Conservation (phyloP, 2,329 filamentous ascomycete species). For the Colletotrichum musae region DNA sequence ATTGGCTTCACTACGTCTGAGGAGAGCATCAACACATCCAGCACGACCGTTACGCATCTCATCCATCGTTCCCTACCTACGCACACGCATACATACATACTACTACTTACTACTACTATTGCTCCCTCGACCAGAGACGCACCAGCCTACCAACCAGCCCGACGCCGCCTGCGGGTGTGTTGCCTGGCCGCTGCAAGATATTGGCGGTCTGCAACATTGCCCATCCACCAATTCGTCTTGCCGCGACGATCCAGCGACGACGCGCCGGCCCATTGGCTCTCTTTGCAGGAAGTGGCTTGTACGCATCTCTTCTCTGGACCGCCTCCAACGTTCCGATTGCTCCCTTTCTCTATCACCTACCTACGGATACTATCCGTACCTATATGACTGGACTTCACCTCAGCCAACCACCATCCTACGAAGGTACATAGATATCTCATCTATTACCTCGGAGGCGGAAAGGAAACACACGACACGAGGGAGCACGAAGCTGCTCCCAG, state of each 20-base stretch:
- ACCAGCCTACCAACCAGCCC: background rate
- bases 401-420: background rate
- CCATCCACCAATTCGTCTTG: slow-evolving; percentile 30
- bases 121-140: background rate
- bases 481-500: background rate
- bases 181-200: slow-evolving; percentile 34
- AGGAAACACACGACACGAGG: background rate
- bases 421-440: no score
- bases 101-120: background rate
- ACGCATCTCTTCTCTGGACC: slow-evolving; percentile 19
- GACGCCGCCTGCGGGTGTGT: slow-evolving; percentile 11
- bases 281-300: slow-evolving; percentile 37
- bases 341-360: background rate
- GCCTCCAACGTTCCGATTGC: slow-evolving; percentile 30
- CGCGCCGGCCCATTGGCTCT: slow-evolving; percentile 31
- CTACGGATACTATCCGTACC: background rate
- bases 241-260: slow-evolving; percentile 34
- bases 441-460: no score
- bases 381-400: slow-evolving; percentile 22
- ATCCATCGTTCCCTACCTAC: no score
- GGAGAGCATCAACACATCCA: no score
- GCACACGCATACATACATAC: no score
- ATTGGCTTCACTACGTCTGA: slow-evolving; percentile 5
- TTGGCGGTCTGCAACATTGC: slow-evolving; percentile 39
- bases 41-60: no score